Evolutionary conservation across 1,139 yeast species (phyloP).

Genomic region (Taphrina communis): DNA sequence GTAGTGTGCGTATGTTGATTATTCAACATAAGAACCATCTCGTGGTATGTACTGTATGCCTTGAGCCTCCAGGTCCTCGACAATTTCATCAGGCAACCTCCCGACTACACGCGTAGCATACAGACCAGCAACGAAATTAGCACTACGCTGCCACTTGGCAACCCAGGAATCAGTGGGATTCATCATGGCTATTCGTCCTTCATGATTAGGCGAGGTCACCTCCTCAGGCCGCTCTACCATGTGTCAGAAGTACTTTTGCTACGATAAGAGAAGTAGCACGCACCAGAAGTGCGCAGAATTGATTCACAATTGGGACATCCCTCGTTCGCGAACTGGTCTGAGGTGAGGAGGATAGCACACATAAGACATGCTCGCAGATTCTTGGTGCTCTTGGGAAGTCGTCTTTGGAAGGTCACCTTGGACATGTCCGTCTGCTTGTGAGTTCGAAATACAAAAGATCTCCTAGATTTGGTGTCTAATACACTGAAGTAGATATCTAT

Average conservation of each 20-base stretch:
- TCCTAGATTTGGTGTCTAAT: no score
- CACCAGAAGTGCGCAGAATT: constrained; percentile 58
- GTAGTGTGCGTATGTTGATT: constrained; percentile 35
- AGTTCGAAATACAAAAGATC: neutral
- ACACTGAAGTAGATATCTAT: no score
- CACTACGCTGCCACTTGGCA: constrained; percentile 93
- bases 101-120: constrained; percentile 94
- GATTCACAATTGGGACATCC: constrained; percentile 92
- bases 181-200: constrained; percentile 90
- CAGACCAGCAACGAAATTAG: constrained; percentile 84
- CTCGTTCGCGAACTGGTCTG: constrained; percentile 62
- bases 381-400: constrained; percentile 28
- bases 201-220: constrained; percentile 69
- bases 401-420: neutral
- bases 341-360: constrained; percentile 77
- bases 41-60: constrained; percentile 89
- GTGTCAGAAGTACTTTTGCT: constrained; percentile 62
- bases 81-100: constrained; percentile 82
- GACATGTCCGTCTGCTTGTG: neutral
- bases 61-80: constrained; percentile 71
- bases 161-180: constrained; percentile 88
- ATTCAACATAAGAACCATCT: constrained; percentile 93
- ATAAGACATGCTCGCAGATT: constrained; percentile 86
- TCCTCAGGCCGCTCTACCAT: constrained; percentile 28
- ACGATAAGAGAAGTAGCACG: constrained; percentile 66